Percentiles rank a stretch among this genome's conserved stretches.
phyloP scores from a whole-genome alignment of 108 stramenopile genomes.

The Aurantiochytrium sp. region DNA sequence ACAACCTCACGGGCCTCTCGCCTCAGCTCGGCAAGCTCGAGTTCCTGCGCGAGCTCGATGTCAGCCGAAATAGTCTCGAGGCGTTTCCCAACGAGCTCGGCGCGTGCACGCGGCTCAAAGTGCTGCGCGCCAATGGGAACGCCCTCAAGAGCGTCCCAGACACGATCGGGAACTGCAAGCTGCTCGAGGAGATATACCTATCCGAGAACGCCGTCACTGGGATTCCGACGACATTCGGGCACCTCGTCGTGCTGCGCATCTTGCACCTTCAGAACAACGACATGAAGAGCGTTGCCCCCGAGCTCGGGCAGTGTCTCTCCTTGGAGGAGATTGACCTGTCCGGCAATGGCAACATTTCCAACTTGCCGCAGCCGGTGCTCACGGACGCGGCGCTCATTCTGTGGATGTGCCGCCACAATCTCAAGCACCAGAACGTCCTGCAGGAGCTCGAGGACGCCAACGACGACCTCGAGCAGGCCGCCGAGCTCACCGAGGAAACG shows the following conservation, averaged over 20 bases:
- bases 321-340: constrained; percentile 19
- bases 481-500: not conserved
- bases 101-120: not conserved
- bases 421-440: not conserved
- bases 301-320: constrained; percentile 8
- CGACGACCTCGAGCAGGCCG: constrained; percentile 15
- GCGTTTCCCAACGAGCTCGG: not conserved
- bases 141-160: not conserved
- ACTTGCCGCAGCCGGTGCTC: not conserved
- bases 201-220: not conserved
- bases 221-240: not conserved
- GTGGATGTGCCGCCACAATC: constrained; percentile 10
- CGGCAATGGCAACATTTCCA: not conserved
- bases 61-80: not conserved
- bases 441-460: constrained; percentile 4
- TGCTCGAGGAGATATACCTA: not conserved
- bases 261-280: constrained; percentile 20
- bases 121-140: not conserved
- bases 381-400: not conserved
- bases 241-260: not conserved
- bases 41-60: not conserved
- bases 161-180: not conserved
- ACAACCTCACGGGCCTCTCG: not conserved
- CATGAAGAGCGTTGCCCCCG: not conserved
- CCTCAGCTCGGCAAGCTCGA: not conserved